These are phyloP conservation scores for Platanthera zijinensis DNA, from an alignment of 106 monocot species.

Conservation along the genomic window DNA sequence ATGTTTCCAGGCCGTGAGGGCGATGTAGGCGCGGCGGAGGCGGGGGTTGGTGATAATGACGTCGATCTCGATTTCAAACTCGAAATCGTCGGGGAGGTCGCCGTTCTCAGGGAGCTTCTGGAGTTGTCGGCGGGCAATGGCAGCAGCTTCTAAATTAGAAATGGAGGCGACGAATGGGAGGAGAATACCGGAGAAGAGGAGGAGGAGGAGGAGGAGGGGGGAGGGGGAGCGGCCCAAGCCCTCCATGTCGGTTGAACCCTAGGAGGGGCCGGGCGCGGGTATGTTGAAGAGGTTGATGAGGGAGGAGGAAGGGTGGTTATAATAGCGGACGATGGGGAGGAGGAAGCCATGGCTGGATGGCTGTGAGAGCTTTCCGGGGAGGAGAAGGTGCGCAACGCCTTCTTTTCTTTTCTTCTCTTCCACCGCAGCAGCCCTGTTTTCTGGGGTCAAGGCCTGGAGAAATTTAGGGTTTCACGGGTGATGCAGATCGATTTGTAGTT, in stretches of 20 bases:
- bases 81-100: conserved; percentile 22
- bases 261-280: not conserved
- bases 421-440: no score
- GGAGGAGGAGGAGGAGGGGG: conserved; percentile 4
- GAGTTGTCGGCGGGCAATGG: conserved; percentile 28
- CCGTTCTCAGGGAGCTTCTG: conserved; percentile 18
- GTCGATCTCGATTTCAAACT: conserved; percentile 9
- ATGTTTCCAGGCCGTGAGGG: conserved; percentile 41
- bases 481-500: no score
- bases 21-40: conserved; percentile 38
- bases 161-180: not conserved
- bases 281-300: not conserved
- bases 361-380: not conserved
- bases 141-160: conserved; percentile 5
- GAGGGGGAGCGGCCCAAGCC: conserved; percentile 6
- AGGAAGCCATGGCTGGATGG: not conserved
- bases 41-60: conserved; percentile 19
- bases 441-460: no score
- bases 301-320: not conserved
- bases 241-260: not conserved
- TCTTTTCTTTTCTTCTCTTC: not conserved
- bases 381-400: conserved; percentile 4
- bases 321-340: not conserved
- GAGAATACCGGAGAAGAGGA: not conserved
- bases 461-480: no score